Conservation (phyloP, 2,329 filamentous ascomycete species). For the Lachnellula subtilissima region DNA sequence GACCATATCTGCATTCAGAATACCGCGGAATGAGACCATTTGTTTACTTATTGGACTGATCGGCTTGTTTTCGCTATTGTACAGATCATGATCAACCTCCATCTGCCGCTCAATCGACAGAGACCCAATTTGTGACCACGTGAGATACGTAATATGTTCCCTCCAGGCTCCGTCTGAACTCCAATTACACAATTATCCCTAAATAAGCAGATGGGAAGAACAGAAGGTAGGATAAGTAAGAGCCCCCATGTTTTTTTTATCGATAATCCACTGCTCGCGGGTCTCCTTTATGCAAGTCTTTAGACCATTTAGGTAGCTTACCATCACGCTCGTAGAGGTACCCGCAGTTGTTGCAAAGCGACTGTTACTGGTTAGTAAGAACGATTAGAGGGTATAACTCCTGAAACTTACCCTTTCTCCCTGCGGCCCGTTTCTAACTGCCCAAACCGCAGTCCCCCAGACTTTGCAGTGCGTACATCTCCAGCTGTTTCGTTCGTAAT, state of each 20-base stretch:
- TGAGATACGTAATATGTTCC: constrained; percentile 10
- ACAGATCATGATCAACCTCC: constrained; percentile 5
- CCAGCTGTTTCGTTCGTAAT: constrained; percentile 78
- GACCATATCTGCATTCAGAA: neutral
- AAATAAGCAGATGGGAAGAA: constrained; percentile 1
- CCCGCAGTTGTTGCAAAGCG: constrained; percentile 90
- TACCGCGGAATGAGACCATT: neutral
- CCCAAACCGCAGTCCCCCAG: constrained; percentile 90
- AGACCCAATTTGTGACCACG: constrained; percentile 8
- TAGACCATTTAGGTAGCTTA: constrained; percentile 72
- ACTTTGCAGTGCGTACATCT: constrained; percentile 82
- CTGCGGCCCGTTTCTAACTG: constrained; percentile 82
- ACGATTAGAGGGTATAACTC: neutral
- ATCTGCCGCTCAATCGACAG: constrained; percentile 1
- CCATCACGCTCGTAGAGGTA: constrained; percentile 84
- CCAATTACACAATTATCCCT: constrained; percentile 10
- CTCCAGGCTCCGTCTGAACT: constrained; percentile 11
- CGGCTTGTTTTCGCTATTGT: neutral
- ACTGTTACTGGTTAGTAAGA: constrained; percentile 38
- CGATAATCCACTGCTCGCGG: constrained; percentile 28
- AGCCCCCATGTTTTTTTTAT: constrained; percentile 13
- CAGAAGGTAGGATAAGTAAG: neutral
- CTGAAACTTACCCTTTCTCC: constrained; percentile 67
- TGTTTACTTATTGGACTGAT: neutral
- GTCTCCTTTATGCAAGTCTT: constrained; percentile 54